Conservation (phyloP, 1,284 basidiomycete genomes). For the Kalmanozyma brasiliensis region DNA sequence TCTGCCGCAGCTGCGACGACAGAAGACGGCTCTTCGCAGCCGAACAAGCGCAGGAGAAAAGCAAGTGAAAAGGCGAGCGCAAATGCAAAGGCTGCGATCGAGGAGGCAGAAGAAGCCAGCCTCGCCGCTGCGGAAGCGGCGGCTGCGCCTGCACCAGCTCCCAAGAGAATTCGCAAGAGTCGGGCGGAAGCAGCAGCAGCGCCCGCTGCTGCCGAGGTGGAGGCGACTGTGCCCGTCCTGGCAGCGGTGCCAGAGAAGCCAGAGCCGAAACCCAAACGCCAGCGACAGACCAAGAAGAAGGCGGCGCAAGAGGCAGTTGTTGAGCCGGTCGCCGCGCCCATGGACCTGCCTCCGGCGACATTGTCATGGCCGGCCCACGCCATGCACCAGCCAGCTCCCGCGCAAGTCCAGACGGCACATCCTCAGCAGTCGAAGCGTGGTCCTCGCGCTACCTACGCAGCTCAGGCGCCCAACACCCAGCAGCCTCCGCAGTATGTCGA, state of each 20-base stretch:
- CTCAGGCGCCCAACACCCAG: conserved; percentile 16
- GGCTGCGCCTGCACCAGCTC: not conserved
- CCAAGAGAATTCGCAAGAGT: conserved; percentile 19
- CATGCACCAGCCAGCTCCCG: conserved; percentile 6
- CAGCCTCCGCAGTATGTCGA: conserved; percentile 11
- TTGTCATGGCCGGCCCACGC: conserved; percentile 18
- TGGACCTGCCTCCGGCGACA: conserved; percentile 1
- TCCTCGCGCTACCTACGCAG: conserved; percentile 29
- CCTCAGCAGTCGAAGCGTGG: conserved; percentile 17
- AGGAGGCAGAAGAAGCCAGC: conserved; percentile 27
- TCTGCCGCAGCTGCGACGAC: not conserved
- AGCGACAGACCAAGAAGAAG: conserved; percentile 34
- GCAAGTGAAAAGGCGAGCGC: conserved; percentile 32
- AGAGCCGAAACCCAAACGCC: conserved; percentile 22
- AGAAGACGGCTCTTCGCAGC: conserved; percentile 7
- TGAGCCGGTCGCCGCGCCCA: not conserved
- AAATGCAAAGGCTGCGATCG: conserved; percentile 21
- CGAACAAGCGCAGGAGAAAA: conserved; percentile 34
- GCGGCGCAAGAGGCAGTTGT: conserved; percentile 4
- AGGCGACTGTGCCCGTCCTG: not conserved
- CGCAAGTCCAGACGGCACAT: conserved; percentile 16
- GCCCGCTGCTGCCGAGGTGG: not conserved
- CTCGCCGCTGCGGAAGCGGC: conserved; percentile 8
- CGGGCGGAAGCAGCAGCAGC: not conserved
- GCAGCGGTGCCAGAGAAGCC: conserved; percentile 1